phyloP scores from a whole-genome alignment of 2,329 filamentous ascomycete genomes.

The Apiospora rasikravindrae region DNA sequence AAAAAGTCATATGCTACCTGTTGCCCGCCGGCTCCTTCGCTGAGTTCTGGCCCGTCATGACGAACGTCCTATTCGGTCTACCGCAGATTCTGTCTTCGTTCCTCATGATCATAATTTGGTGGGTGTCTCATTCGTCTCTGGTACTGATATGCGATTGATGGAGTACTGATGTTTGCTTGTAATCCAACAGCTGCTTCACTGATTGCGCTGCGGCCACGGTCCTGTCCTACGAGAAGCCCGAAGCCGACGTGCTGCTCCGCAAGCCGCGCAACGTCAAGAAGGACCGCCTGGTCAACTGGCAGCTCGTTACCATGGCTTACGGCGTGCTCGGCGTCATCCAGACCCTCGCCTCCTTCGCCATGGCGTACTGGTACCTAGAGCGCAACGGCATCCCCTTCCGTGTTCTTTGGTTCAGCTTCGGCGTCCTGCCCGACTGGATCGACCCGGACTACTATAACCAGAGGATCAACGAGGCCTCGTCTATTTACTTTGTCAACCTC shows the following conservation, averaged over 20 bases:
- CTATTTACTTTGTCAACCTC: slow-evolving; percentile 80
- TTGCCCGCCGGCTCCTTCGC: slow-evolving; percentile 76
- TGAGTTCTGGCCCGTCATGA: slow-evolving; percentile 79
- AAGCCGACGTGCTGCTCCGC: slow-evolving; percentile 74
- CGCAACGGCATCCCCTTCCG: slow-evolving; percentile 68
- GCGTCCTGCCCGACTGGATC: slow-evolving; percentile 49
- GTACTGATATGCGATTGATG: slow-evolving; percentile 21
- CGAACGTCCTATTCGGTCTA: slow-evolving; percentile 73
- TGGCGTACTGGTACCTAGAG: slow-evolving; percentile 68
- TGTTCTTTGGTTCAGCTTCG: slow-evolving; percentile 72
- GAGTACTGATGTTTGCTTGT: not conserved
- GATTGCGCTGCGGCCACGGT: slow-evolving; percentile 76
- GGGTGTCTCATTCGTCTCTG: slow-evolving; percentile 38
- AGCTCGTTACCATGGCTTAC: slow-evolving; percentile 75
- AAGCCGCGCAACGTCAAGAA: slow-evolving; percentile 71
- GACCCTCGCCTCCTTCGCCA: slow-evolving; percentile 64
- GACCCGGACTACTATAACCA: slow-evolving; percentile 53
- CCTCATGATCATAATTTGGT: slow-evolving; percentile 73
- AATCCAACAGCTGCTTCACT: slow-evolving; percentile 66
- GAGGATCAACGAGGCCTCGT: slow-evolving; percentile 68
- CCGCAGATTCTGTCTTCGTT: slow-evolving; percentile 77
- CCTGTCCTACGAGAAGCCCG: slow-evolving; percentile 77
- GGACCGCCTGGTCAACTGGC: slow-evolving; percentile 75
- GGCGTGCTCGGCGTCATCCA: slow-evolving; percentile 71
- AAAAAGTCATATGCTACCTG: slow-evolving; percentile 79